Base-by-base conservation (phyloP, 495 filamentous ascomycete species). In the Entonaema liquescens region DNA sequence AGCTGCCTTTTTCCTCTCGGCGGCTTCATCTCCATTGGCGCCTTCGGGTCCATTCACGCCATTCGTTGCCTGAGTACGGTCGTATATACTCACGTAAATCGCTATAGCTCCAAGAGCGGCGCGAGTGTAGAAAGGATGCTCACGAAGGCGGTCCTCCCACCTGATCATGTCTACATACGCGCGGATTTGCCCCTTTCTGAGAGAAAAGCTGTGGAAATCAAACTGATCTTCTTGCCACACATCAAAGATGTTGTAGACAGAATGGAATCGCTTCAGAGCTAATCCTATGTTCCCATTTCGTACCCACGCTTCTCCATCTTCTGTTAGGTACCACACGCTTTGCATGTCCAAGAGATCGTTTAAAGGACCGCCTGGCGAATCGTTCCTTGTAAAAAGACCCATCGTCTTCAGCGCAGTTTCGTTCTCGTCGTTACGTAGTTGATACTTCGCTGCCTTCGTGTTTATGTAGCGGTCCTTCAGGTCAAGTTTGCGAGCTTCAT, bases 211-310 rank as follows among this genome's bases (percentile, higher is more conserved):
- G 82, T 99, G 95, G 84, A 99, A 99, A 76, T 99, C 95, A 73
- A 97, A 98, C 74, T 99, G 95, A 72, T 99, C 95, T 71, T 99
- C 95, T 70, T 96, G 90, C 95, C 95, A 99, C 42, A 91, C 89
- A 29, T 98, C 95, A 72, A 99, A 98, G 63, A 98, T 94, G 80
- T 95, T 93, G 78, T 89, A 90, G 59, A 97, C 87, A 2, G 91
- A 85, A 64, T 91, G 90, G 75, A 95, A 94, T 35, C 95, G 89
- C 82, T 99, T 99, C 44, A 99, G 83, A 2, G 96, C 94, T 66
- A 97, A 86, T 1, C 90, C 92, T 49, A 93, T 81, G 72, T 94
- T 93, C 70, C 89, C 89, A 77, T 94, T 92, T 25, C 95, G 91
- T 59, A 92, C 79, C 77, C 95, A 95, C 0, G 95, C 88, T 80